Evolutionary conservation across 257 asterid genomes (phyloP).

Genomic region (Rhazya stricta): DNA sequence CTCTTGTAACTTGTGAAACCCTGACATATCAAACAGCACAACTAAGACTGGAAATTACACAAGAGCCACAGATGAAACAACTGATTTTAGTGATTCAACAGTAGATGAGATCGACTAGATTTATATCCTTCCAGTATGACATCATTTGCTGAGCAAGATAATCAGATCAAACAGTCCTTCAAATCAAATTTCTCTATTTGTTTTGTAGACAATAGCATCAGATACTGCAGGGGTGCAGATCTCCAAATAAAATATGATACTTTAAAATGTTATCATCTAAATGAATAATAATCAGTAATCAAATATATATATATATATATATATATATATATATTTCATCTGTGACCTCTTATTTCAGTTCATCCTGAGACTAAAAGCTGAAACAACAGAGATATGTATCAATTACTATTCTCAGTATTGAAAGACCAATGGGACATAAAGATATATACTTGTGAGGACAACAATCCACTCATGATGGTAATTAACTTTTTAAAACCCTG

Average conservation of each 20-base stretch:
- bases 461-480: neutral
- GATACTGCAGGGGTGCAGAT: neutral
- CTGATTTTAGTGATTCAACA: neutral
- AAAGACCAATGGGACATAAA: neutral
- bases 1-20: conserved; percentile 88
- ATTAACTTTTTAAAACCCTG: neutral
- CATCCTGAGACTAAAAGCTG: neutral
- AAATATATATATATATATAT: neutral
- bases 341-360: neutral
- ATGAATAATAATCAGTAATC: neutral
- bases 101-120: neutral
- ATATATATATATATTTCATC: neutral
- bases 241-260: neutral
- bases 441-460: neutral
- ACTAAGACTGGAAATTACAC: neutral
- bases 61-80: neutral
- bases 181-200: neutral
- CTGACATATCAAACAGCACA: conserved; percentile 34
- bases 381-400: neutral
- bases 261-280: neutral
- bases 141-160: neutral
- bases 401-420: neutral
- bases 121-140: neutral
- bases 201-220: neutral
- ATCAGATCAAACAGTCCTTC: neutral